Evolutionary conservation across 495 filamentous ascomycete species (phyloP).

Genomic region (Penicillium desertorum): DNA sequence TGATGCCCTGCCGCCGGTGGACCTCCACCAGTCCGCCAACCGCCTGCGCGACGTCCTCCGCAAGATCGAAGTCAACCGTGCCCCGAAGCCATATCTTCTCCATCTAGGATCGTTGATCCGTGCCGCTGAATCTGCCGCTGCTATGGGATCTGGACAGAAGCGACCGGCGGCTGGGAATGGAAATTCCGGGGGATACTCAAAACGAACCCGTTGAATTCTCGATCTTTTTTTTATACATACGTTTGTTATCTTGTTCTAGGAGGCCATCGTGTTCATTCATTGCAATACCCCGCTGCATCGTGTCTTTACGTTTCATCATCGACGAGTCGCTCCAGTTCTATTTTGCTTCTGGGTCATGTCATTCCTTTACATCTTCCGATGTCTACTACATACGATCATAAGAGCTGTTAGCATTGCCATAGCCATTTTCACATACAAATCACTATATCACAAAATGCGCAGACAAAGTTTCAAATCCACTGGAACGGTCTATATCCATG

Average conservation of each 20-base stretch:
- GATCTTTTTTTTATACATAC: constrained; percentile 6
- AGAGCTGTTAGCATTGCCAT: constrained; percentile 2
- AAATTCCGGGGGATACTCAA: constrained; percentile 30
- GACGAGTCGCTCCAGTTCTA: not conserved
- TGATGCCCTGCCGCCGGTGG: constrained; percentile 32
- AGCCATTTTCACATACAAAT: not conserved
- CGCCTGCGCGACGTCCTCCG: constrained; percentile 37
- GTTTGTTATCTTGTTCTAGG: constrained; percentile 22
- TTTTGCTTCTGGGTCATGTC: constrained; percentile 14
- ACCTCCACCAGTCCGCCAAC: constrained; percentile 34
- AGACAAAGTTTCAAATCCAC: not conserved
- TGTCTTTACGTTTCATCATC: constrained; percentile 8
- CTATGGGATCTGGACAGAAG: constrained; percentile 35
- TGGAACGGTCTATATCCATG: constrained; percentile 6
- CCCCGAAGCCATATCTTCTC: constrained; percentile 39
- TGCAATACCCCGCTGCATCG: constrained; percentile 29
- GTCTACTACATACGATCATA: constrained; percentile 4
- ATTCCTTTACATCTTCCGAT: constrained; percentile 5
- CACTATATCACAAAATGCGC: not conserved
- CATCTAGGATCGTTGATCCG: constrained; percentile 35
- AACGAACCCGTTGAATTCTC: constrained; percentile 35
- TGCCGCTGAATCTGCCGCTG: constrained; percentile 27
- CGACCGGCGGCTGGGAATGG: constrained; percentile 34
- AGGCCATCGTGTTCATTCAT: constrained; percentile 28
- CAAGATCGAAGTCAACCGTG: constrained; percentile 43